Conservation (phyloP, 2,329 filamentous ascomycete species). For the Metarhizium humberi region DNA sequence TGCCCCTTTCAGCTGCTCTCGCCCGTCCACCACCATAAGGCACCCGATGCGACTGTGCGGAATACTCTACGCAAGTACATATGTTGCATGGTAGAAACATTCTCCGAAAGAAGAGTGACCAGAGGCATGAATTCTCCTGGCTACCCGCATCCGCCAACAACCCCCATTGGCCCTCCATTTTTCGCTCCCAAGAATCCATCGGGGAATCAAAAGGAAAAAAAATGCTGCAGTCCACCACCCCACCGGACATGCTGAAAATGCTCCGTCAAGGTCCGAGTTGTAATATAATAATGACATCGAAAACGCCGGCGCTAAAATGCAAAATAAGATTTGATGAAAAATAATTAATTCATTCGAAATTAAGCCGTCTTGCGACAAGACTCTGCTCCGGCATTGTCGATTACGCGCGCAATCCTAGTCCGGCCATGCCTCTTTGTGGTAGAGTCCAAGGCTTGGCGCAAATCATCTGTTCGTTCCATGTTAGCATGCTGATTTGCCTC, state of each 20-base stretch:
- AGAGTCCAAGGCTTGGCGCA: conserved; percentile 63
- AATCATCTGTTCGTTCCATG: conserved; percentile 41
- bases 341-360: background rate
- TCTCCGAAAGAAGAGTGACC: background rate
- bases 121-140: background rate
- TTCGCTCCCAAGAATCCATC: background rate
- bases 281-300: conserved; percentile 1
- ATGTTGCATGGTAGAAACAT: background rate
- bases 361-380: background rate
- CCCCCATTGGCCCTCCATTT: background rate
- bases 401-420: conserved; percentile 9
- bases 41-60: no score
- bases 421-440: conserved; percentile 39
- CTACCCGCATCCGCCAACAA: background rate
- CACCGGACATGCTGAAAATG: background rate
- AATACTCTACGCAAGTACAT: no score
- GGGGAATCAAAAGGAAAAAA: background rate
- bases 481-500: conserved; percentile 6
- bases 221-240: background rate
- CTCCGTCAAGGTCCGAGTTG: background rate
- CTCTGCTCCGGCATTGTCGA: background rate
- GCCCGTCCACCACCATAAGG: no score
- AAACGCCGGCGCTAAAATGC: conserved; percentile 7
- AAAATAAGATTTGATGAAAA: background rate
- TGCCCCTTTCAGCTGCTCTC: background rate